A percentile compares a stretch with the other conserved stretches of the same genome.
Conservation (phyloP, 208 protist species). For the Trypanosoma avium region DNA sequence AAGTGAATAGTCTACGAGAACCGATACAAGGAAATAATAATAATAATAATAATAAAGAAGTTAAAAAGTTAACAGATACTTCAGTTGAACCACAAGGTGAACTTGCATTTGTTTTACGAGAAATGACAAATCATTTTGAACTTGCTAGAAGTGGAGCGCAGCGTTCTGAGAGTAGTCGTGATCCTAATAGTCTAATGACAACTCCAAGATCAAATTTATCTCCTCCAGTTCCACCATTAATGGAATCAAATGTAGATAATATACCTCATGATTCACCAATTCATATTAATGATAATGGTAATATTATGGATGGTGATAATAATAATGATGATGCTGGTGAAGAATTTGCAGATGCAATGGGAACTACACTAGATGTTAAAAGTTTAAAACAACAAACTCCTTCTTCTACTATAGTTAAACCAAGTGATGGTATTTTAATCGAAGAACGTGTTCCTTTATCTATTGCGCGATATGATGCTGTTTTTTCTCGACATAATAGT, state of each 20-base stretch:
- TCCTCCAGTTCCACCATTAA: not conserved
- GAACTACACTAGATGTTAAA: conserved; percentile 47
- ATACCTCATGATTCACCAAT: too few species aligned
- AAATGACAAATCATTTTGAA: conserved; percentile 42
- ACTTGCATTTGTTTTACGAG: conserved; percentile 34
- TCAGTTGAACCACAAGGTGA: conserved; percentile 15
- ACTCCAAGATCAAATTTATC: not conserved
- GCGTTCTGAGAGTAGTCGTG: not conserved
- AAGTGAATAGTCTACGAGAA: too few species aligned
- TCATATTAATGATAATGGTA: not conserved
- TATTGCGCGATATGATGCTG: conserved; percentile 9
- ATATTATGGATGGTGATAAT: not conserved
- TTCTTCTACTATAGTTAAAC: not conserved
- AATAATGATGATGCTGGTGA: conserved; percentile 3
- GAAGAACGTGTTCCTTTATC: conserved; percentile 3
- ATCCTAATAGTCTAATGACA: not conserved
- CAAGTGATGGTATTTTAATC: not conserved
- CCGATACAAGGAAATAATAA: not conserved
- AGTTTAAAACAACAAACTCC: conserved; percentile 10
- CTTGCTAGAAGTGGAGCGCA: not conserved
- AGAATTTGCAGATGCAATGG: conserved; percentile 48
- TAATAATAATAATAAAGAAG: not conserved
- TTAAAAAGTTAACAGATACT: too few species aligned
- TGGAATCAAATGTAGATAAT: not conserved
- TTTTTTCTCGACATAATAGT: not conserved